Base-by-base conservation (phyloP, 2,329 filamentous ascomycete genomes). In the Clonostachys rosea region DNA sequence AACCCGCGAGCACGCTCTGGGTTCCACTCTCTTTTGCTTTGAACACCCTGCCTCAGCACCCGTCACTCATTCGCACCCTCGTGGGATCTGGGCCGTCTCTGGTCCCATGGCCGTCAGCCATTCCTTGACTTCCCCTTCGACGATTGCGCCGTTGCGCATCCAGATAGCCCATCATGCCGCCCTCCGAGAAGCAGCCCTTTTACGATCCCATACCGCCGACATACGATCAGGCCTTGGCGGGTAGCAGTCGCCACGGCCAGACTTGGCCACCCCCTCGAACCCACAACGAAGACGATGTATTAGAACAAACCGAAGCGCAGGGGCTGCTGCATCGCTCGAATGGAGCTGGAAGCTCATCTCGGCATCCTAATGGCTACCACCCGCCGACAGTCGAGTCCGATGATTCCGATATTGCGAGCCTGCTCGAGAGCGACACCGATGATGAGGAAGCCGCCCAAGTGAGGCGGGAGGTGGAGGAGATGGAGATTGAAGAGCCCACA, bases 391-490 rank as follows among this genome's bases (percentile, higher is more conserved):
- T 92, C 52, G 87, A 94, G 65, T 76, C 71, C 2, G 91, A 90
- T 49, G 86, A 91, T 52, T 46, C 44, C 8, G 47, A 49, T 10
- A 39, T 49, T n/a, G 76, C 75, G 49, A 74, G 74, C 54, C 60
- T 74, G 24, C 71, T 80, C 66, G 65, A 76, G 71, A 71, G 65
- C 68, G 70, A 74, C 30, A 69, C 66, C 18, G 71, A 71, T 45
- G 70, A 71, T 43, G 63, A 65, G 34, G 78, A 87, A 54, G 81
- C 81, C 36, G 81, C 80, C 34, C 81, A 84, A 52, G 77, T 94
- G 57, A 83, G 89, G 52, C 79, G 86, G 54, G 89, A 94, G 67
- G 86, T 97, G 71, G 83, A 95, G 61, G 87, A 96, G 76, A 84
- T 95, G 78, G 90, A 95, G 56, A 81, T 95, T 40, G 80, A 54